Percentiles rank a stretch among this genome's conserved stretches.
phyloP scores from a whole-genome alignment of 2,329 filamentous ascomycete species.

The Neocatenulostroma microsporum region DNA sequence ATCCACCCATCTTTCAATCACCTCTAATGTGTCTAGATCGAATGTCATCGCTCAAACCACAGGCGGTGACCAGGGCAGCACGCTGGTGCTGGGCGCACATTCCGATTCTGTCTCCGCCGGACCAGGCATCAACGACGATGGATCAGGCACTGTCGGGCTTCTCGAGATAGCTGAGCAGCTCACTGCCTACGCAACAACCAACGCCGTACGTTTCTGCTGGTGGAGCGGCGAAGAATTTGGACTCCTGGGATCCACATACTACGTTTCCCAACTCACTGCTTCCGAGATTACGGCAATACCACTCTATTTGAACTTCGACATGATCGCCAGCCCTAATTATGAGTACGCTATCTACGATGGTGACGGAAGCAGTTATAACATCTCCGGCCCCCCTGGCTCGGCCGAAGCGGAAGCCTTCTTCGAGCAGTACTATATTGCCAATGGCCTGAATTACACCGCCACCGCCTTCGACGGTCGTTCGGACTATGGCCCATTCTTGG shows the following conservation, averaged over 20 bases:
- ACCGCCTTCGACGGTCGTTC: constrained; percentile 71
- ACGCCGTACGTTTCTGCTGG: constrained; percentile 60
- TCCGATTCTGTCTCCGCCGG: constrained; percentile 54
- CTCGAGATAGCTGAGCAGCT: constrained; percentile 55
- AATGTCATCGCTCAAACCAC: constrained; percentile 57
- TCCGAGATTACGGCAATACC: constrained; percentile 52
- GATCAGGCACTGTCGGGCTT: constrained; percentile 56
- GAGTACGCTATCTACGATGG: constrained; percentile 51
- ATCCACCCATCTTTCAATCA: neutral
- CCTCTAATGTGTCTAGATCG: constrained; percentile 28
- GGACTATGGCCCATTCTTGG: constrained; percentile 72
- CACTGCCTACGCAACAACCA: constrained; percentile 64
- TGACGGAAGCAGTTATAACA: constrained; percentile 48
- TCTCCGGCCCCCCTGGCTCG: constrained; percentile 54
- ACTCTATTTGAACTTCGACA: constrained; percentile 65
- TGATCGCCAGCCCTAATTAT: constrained; percentile 60
- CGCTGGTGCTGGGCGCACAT: constrained; percentile 53
- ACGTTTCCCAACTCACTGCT: constrained; percentile 36
- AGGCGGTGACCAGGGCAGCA: constrained; percentile 51
- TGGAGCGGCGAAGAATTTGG: constrained; percentile 59
- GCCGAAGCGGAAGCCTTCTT: constrained; percentile 62
- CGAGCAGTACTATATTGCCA: constrained; percentile 55
- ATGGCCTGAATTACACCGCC: constrained; percentile 59
- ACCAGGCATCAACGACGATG: constrained; percentile 72
- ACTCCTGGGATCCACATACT: constrained; percentile 53